A percentile compares a stretch with the other conserved stretches of the same genome.
phyloP scores from a whole-genome alignment of 1,284 basidiomycete genomes.

The Exobasidium cylindrosporum region DNA sequence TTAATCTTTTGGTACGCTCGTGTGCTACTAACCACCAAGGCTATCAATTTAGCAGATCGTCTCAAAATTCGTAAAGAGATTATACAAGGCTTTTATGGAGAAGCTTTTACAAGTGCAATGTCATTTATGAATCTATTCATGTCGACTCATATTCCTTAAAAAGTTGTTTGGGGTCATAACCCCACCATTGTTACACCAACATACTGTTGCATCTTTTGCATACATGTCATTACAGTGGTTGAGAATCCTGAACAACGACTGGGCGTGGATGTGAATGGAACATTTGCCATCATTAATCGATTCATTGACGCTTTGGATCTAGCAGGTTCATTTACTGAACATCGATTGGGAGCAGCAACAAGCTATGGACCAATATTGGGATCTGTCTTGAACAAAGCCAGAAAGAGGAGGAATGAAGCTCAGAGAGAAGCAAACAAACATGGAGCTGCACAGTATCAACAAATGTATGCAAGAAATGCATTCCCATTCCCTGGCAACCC shows the following conservation, averaged over 20 bases:
- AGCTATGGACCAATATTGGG: neutral
- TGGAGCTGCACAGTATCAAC: too few relatives aligned
- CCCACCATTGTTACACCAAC: neutral
- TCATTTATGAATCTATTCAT: neutral
- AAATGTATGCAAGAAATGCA: too few relatives aligned
- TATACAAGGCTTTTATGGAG: neutral
- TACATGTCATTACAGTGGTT: neutral
- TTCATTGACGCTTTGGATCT: neutral
- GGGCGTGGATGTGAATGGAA: neutral
- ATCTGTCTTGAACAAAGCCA: neutral
- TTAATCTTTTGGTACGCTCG: neutral
- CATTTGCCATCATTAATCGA: neutral
- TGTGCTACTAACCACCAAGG: neutral
- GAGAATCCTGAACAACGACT: neutral
- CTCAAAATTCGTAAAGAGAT: neutral
- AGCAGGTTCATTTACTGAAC: neutral
- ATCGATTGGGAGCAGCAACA: conserved; percentile 2
- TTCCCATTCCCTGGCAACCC: too few relatives aligned
- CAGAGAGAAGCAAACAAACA: too few relatives aligned
- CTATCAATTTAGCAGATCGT: neutral
- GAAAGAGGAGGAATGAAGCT: neutral
- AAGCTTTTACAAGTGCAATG: neutral
- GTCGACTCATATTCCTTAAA: neutral
- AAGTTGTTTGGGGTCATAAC: neutral
- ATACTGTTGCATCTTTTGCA: neutral